phyloP scores from a whole-genome alignment of 108 stramenopile genomes.

The Epithemia pelagica region DNA sequence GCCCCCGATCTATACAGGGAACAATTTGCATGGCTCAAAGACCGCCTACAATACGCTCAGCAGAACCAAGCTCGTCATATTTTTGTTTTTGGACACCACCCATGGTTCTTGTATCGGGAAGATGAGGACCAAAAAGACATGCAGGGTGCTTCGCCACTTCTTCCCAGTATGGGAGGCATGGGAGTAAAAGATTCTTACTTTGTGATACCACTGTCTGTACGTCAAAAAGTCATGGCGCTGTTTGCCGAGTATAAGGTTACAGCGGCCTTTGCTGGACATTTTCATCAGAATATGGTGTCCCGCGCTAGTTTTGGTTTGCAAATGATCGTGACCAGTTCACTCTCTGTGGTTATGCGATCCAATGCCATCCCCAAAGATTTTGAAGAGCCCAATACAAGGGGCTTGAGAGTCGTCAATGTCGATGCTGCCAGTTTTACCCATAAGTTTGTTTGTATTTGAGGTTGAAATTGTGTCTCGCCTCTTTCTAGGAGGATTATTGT shows the following conservation, averaged over 20 bases:
- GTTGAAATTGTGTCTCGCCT: too few species aligned
- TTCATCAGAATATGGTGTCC: constrained; percentile 65
- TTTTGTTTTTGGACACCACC: constrained; percentile 69
- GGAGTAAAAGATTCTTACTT: constrained; percentile 50
- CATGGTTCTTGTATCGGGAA: constrained; percentile 67
- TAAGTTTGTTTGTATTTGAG: not conserved
- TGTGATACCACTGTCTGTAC: constrained; percentile 41
- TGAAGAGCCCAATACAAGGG: constrained; percentile 20
- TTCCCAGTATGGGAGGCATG: not conserved
- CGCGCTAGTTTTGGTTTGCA: constrained; percentile 60
- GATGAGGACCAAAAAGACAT: constrained; percentile 46
- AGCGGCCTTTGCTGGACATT: constrained; percentile 60
- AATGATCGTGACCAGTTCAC: constrained; percentile 59
- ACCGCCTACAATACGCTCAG: constrained; percentile 37
- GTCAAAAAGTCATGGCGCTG: constrained; percentile 34
- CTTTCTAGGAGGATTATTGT: too few species aligned
- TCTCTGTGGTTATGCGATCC: constrained; percentile 35
- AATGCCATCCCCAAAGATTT: constrained; percentile 23
- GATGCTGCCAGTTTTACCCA: not conserved
- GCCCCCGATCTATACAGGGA: constrained; percentile 36
- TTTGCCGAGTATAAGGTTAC: constrained; percentile 45
- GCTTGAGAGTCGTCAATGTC: constrained; percentile 31
- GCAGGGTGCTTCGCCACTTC: not conserved
- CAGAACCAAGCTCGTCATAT: constrained; percentile 34
- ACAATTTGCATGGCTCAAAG: constrained; percentile 58